These are phyloP conservation scores for Urtica urens DNA, from an alignment of 306 rosid genomes.

Conservation along the genomic window DNA sequence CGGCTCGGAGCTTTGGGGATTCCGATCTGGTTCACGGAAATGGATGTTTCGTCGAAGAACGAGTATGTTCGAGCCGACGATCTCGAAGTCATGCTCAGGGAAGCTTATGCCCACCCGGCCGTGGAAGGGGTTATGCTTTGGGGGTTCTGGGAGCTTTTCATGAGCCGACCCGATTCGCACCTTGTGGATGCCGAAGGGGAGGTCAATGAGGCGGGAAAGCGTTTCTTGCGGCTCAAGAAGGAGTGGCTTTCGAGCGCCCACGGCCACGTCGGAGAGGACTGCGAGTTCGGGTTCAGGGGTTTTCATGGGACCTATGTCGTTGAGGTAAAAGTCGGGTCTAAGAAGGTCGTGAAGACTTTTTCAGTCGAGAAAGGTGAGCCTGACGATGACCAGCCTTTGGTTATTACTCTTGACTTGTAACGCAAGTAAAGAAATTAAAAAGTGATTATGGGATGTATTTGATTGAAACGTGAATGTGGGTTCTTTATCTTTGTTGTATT, in stretches of 20 bases:
- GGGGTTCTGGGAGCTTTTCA: conserved; percentile 93
- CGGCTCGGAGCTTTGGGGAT: conserved; percentile 61
- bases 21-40: conserved; percentile 86
- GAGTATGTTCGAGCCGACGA: conserved; percentile 72
- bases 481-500: too few species aligned
- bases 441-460: too few species aligned
- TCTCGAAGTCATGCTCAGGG: conserved; percentile 75
- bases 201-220: conserved; percentile 65
- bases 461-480: too few species aligned
- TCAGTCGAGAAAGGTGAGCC: conserved; percentile 73
- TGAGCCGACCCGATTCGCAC: conserved; percentile 65
- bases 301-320: conserved; percentile 60
- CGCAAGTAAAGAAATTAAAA: too few species aligned
- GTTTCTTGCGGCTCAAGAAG: conserved; percentile 47
- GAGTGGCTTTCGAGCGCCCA: conserved; percentile 66
- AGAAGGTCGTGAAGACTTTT: conserved; percentile 48
- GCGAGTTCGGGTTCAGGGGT: conserved; percentile 61
- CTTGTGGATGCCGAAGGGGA: conserved; percentile 85
- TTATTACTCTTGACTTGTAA: conserved; percentile 40
- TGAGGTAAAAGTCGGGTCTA: conserved; percentile 34
- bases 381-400: conserved; percentile 47
- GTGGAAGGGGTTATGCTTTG: conserved; percentile 74
- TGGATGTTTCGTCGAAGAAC: conserved; percentile 67
- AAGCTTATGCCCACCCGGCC: conserved; percentile 63
- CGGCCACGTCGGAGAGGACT: conserved; percentile 46